Conservation (phyloP, 2,329 filamentous ascomycete genomes). For the Colletotrichum acutatum region DNA sequence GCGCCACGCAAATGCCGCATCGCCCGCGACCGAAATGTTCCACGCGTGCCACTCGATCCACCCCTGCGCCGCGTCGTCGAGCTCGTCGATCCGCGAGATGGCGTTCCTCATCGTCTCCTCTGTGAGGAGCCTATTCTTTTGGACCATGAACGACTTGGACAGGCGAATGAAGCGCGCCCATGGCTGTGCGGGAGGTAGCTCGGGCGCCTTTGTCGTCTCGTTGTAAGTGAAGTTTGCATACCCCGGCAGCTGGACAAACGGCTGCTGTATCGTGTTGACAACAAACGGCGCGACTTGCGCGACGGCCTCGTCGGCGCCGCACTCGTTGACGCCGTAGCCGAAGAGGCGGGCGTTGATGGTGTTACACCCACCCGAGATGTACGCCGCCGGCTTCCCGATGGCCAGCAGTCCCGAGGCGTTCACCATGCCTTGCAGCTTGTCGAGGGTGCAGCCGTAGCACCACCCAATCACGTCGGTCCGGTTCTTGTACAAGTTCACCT, state of each 20-base stretch:
- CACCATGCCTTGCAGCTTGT: background rate
- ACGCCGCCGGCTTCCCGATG: slow-evolving; percentile 27
- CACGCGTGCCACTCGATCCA: slow-evolving; percentile 34
- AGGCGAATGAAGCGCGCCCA: background rate
- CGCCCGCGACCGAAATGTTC: slow-evolving; percentile 22
- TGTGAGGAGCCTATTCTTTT: background rate
- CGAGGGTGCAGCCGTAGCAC: background rate
- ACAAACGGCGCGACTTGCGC: background rate
- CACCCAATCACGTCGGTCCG: background rate
- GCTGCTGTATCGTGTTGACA: background rate
- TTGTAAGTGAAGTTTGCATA: background rate
- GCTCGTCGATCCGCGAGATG: background rate
- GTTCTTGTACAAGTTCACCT: background rate
- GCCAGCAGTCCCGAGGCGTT: background rate
- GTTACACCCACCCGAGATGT: slow-evolving; percentile 30
- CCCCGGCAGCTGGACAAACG: background rate
- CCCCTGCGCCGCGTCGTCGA: background rate
- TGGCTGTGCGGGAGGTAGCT: background rate
- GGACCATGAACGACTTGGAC: background rate
- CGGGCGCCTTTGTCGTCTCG: background rate
- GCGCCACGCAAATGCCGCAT: slow-evolving; percentile 35
- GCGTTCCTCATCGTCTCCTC: background rate
- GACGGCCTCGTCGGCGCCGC: slow-evolving; percentile 12
- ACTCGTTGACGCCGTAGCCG: slow-evolving; percentile 27
- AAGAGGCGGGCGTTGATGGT: slow-evolving; percentile 31